Evolutionary conservation across 179 eudicot species (phyloP).

Genomic region (Silene vulgaris): DNA sequence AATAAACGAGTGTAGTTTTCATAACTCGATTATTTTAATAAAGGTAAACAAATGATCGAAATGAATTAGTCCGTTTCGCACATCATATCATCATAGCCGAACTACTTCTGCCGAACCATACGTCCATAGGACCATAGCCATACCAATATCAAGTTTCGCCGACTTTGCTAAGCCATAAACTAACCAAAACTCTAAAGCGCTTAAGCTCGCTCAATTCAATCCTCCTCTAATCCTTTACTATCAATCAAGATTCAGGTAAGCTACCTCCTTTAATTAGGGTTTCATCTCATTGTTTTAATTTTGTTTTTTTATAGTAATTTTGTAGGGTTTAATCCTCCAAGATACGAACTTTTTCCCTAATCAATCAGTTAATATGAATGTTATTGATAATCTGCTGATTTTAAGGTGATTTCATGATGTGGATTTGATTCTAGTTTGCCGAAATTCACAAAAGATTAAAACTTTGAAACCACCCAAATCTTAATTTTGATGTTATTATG

Average conservation of each 20-base stretch:
- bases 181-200: not conserved
- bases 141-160: no score
- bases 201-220: constrained; percentile 5
- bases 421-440: not conserved
- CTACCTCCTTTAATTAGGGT: not conserved
- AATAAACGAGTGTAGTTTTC: no score
- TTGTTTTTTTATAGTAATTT: not conserved
- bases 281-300: constrained; percentile 1
- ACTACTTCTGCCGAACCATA: no score
- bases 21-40: no score
- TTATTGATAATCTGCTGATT: not conserved
- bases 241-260: constrained; percentile 7
- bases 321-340: not conserved
- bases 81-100: no score
- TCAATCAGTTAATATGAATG: not conserved
- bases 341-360: not conserved
- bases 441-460: not conserved
- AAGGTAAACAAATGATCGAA: no score
- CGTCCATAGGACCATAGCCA: no score
- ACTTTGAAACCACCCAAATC: not conserved
- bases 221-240: not conserved
- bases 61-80: no score
- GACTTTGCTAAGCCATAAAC: not conserved
- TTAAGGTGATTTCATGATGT: not conserved
- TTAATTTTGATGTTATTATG: not conserved